Evolutionary conservation across 768 basidiomycete genomes (phyloP).

Genomic region (Collybia sordida): DNA sequence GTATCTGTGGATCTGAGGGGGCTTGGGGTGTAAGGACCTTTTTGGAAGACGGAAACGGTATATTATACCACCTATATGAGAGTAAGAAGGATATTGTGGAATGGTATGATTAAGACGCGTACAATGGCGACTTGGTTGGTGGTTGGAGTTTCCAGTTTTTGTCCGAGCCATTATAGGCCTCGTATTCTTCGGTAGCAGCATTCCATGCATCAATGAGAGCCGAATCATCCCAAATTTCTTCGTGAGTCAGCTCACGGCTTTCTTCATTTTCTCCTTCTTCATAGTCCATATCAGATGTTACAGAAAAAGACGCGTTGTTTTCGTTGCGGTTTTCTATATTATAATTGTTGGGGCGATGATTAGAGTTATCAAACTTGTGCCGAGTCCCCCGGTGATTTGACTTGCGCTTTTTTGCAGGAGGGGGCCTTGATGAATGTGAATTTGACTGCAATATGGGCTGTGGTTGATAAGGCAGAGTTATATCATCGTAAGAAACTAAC

Average conservation of each 20-base stretch:
- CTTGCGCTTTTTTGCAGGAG: conserved; percentile 59
- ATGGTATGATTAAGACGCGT: conserved; percentile 23
- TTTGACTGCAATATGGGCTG: conserved; percentile 14
- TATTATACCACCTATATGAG: conserved; percentile 72
- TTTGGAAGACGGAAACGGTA: conserved; percentile 40
- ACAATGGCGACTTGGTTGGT: conserved; percentile 74
- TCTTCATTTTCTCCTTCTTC: conserved; percentile 36
- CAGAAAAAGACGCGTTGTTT: too few relatives aligned
- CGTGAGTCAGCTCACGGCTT: conserved; percentile 62
- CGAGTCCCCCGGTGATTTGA: conserved; percentile 34
- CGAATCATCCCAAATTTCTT: conserved; percentile 87
- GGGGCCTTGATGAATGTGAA: conserved; percentile 19
- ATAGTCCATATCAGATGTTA: conserved; percentile 5
- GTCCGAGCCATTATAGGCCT: conserved; percentile 66
- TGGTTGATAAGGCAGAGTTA: conserved; percentile 42
- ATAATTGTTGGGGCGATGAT: too few relatives aligned
- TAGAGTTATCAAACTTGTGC: neutral
- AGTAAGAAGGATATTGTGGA: neutral
- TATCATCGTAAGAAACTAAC: conserved; percentile 65
- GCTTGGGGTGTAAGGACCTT: conserved; percentile 16
- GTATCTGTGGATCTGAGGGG: neutral
- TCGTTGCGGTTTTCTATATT: too few relatives aligned
- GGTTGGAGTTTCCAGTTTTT: conserved; percentile 75
- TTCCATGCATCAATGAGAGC: conserved; percentile 84
- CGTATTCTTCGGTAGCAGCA: conserved; percentile 79